Evolutionary conservation across 2,329 filamentous ascomycete species (phyloP), one percentile per base, ranked within the genome.

Genomic region (Cryphonectria naterciae): DNA sequence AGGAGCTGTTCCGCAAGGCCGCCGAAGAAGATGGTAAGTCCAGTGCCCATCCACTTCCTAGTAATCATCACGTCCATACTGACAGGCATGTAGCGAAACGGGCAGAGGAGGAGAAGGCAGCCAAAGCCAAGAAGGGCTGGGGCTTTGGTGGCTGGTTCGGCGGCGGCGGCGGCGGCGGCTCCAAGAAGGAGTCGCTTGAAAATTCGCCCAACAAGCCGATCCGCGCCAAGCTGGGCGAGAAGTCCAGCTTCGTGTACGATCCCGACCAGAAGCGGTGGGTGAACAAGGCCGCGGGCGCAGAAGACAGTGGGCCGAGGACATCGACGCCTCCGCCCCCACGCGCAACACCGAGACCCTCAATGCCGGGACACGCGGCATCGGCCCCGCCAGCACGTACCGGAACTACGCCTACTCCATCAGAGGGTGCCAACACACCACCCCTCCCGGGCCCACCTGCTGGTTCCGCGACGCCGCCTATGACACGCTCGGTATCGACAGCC

Each of bases 201-300:
- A 76, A 82, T 22, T 79, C 81, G n/a, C 79, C 84, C 5, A 86
- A 85, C 78, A 91, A 91, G 77, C 84, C 95, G n/a, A 93, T 98
- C 79, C 90, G 89, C 76, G 96, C 97, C 73, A 99, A 99, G 78
- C 88, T 99, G 11, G 97, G 95, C 73, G 97, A 99, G 80, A 90
- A 96, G 78, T 97, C 90, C 80, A 94, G 91, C 62, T 98, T 99
- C 81, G 92, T 95, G 75, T 99, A 96, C 77, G 96, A 99, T 78
- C 92, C 94, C 2, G 93, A 98, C n/a, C 87, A 97, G 67, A 97
- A 97, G 84, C 94, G 96, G 79, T 99, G 97, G 97, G 87, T 99
- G 79, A 98, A 99, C 84, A 98, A 98, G 85, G 98, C 97, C 79
- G 89, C 89, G 15, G 91, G 91, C 17, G 87, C 88, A 10, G 91